Percentiles rank a stretch among this genome's conserved stretches.
Conservation (phyloP, 768 basidiomycete genomes). For the Leccinum sublutescens region DNA sequence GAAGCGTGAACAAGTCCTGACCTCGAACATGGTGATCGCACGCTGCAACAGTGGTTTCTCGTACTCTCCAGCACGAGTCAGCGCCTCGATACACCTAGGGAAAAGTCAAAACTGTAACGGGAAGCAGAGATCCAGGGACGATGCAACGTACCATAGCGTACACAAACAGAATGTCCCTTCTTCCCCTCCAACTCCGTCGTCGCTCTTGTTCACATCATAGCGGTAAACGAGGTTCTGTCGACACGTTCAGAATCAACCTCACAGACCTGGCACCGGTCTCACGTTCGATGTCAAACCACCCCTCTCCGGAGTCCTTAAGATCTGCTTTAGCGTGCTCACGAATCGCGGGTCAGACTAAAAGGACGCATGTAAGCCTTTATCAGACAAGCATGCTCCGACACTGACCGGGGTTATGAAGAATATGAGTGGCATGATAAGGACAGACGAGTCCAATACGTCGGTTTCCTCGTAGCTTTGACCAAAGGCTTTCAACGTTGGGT, state of each 20-base stretch:
- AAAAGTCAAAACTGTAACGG: background rate
- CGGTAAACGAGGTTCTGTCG: slow-evolving; percentile 81
- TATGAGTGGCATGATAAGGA: slow-evolving; percentile 89
- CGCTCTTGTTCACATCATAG: slow-evolving; percentile 81
- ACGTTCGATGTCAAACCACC: slow-evolving; percentile 91
- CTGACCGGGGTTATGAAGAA: slow-evolving; percentile 85
- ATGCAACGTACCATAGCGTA: slow-evolving; percentile 60
- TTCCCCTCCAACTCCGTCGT: slow-evolving; percentile 94
- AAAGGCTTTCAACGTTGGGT: slow-evolving; percentile 64
- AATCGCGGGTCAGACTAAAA: slow-evolving; percentile 83
- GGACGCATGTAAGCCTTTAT: background rate
- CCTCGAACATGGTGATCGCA: slow-evolving; percentile 89
- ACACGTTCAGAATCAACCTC: slow-evolving; percentile 3
- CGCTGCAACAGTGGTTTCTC: slow-evolving; percentile 63
- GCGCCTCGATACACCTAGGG: slow-evolving; percentile 78
- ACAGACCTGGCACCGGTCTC: background rate
- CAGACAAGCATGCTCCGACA: slow-evolving; percentile 8
- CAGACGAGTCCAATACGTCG: slow-evolving; percentile 78
- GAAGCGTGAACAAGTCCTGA: slow-evolving; percentile 29
- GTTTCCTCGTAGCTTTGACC: slow-evolving; percentile 91
- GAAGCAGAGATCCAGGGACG: background rate
- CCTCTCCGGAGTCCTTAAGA: slow-evolving; percentile 83
- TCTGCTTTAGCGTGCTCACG: slow-evolving; percentile 76
- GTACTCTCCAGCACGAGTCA: slow-evolving; percentile 83
- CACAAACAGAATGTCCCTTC: slow-evolving; percentile 95